Conservation (phyloP, 2,329 filamentous ascomycete genomes). For the Blumeria hordei region DNA sequence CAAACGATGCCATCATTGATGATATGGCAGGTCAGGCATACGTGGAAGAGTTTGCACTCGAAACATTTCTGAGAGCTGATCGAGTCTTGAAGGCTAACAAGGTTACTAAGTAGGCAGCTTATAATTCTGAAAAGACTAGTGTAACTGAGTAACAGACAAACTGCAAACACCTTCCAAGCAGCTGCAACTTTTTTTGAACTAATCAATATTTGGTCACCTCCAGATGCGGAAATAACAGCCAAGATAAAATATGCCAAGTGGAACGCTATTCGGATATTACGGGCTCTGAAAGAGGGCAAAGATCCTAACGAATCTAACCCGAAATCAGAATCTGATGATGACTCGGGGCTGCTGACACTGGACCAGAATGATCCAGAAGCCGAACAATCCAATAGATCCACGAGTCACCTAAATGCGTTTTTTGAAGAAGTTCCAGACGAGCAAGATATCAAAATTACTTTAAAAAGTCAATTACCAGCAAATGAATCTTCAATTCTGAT, state of each 20-base stretch:
- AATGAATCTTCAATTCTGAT: conserved; percentile 13
- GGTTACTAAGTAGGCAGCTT: conserved; percentile 49
- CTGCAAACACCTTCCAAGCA: conserved; percentile 80
- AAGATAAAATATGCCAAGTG: conserved; percentile 96
- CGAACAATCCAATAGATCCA: conserved; percentile 26
- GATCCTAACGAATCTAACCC: conserved; percentile 89
- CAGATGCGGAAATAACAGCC: conserved; percentile 50
- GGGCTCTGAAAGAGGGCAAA: conserved; percentile 69
- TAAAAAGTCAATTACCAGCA: conserved; percentile 17
- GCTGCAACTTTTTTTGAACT: conserved; percentile 83
- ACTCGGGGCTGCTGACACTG: conserved; percentile 23
- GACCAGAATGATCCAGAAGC: conserved; percentile 43
- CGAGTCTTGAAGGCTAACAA: conserved; percentile 19
- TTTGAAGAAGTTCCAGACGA: conserved; percentile 38
- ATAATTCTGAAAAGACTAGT: neutral
- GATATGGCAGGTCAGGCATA: conserved; percentile 74
- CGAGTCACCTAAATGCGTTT: conserved; percentile 11
- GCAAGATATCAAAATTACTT: conserved; percentile 14
- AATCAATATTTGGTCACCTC: conserved; percentile 55
- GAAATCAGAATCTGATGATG: conserved; percentile 25
- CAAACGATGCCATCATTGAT: conserved; percentile 66
- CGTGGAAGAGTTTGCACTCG: conserved; percentile 77
- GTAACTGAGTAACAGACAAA: conserved; percentile 36
- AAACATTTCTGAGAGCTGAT: conserved; percentile 67
- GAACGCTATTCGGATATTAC: conserved; percentile 75